Evolutionary conservation across 176 grass and related monocot genomes (phyloP), one percentile per base, ranked within the genome.

Genomic region (Poa annua): DNA sequence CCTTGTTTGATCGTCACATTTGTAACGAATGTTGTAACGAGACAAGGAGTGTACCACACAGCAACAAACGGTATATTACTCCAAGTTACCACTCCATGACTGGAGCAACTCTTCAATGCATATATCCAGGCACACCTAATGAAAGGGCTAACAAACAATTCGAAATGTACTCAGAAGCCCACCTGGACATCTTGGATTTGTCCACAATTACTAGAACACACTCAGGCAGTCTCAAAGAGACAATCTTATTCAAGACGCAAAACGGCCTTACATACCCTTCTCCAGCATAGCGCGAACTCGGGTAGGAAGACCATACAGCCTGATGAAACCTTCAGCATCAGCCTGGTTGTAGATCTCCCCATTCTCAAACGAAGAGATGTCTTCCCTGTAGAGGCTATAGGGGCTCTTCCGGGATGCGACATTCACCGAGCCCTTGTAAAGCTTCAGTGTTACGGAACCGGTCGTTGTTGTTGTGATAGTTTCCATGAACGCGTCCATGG

Each of bases 341-440:
- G 77, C 93, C 75, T 98, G 92, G 78, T 98, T 91, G 59, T 95
- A 98, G 21, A 95, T 95, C 80, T 85, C 60, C 15, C 90, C 96
- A 1, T 91, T 98, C 89, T 98, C 96, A 54, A 98, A 98, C 0
- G 96, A 95, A 0, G 92, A 93, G 57, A 98, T 98, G 59, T 98
- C 96, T 24, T 90, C 89, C 91, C 93, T 89, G 85, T 99, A 99
- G 70, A 99, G 72, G 85, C 96, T 99, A 62, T 88, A 81, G 8
- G 90, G 83, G 80, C 96, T 96, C 77, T 79, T 93, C 22, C 92
- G 59, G 15, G 91, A 92, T 2, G 87, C 56, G 0, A 96, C 83
- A 0, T 45, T 93, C 25, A 92, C 81, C 0, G 92, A 93, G 3
- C 92, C 93, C 91, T 96, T 99, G 91, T 92, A 96, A 50, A 99